phyloP scores from a whole-genome alignment of 1,284 basidiomycete species.

The Ganoderma leucocontextum region DNA sequence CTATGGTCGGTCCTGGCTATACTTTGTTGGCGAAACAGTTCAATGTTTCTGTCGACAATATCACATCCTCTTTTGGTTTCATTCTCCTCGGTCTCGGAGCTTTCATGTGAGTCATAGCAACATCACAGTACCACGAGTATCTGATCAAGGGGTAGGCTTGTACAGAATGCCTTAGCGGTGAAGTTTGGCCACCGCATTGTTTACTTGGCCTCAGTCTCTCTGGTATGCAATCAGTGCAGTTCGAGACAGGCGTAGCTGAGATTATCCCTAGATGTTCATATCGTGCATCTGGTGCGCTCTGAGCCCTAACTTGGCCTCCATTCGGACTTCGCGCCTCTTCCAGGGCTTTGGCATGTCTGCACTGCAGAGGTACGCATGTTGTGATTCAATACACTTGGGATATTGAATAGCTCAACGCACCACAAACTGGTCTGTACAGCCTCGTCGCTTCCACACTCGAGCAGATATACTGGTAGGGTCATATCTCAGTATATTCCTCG shows the following conservation, averaged over 20 bases:
- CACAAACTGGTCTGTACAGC: conserved; percentile 27
- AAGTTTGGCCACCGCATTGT: conserved; percentile 56
- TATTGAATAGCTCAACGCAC: too few relatives aligned
- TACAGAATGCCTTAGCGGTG: conserved; percentile 50
- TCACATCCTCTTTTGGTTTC: conserved; percentile 51
- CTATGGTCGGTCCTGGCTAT: conserved; percentile 53
- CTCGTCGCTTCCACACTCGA: conserved; percentile 53
- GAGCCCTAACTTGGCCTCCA: conserved; percentile 50
- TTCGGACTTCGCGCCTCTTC: conserved; percentile 51
- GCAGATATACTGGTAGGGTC: conserved; percentile 50
- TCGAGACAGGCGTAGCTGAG: neutral
- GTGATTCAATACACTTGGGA: too few relatives aligned
- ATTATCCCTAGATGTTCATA: conserved; percentile 49
- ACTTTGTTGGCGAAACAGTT: conserved; percentile 49
- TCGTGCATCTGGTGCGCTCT: conserved; percentile 55
- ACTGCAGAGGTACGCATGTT: conserved; percentile 45
- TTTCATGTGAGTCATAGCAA: conserved; percentile 44
- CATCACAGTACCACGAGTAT: neutral
- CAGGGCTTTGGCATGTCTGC: conserved; percentile 57
- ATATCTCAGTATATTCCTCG: neutral
- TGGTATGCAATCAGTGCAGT: conserved; percentile 39
- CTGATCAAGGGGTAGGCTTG: conserved; percentile 42
- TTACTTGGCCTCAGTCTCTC: conserved; percentile 48
- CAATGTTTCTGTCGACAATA: conserved; percentile 48
- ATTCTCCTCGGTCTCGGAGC: conserved; percentile 50